These are phyloP conservation scores for Cytospora schulzeri DNA, from an alignment of 2,329 filamentous ascomycete genomes.

Conservation along the genomic window DNA sequence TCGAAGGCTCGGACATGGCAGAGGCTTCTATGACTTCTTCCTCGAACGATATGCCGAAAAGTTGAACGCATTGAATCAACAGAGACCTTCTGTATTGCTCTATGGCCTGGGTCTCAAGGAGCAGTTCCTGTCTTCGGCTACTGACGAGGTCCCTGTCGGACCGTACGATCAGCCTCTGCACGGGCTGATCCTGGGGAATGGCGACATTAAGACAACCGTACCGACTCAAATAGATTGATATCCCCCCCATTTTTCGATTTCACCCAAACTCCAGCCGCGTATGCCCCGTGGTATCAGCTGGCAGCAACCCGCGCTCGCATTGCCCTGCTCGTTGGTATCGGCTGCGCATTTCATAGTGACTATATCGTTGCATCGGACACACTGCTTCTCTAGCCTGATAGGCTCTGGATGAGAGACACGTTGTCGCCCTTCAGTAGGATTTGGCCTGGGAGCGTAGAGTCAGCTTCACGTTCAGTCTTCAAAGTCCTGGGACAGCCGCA, in stretches of 20 bases:
- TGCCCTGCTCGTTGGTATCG: slow-evolving; percentile 7
- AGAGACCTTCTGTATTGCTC: slow-evolving; percentile 49
- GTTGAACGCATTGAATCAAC: slow-evolving; percentile 35
- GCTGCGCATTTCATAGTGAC: slow-evolving; percentile 1
- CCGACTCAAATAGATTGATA: slow-evolving; percentile 45
- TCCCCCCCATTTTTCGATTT: slow-evolving; percentile 46
- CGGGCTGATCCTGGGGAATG: slow-evolving; percentile 73
- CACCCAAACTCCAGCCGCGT: slow-evolving; percentile 6
- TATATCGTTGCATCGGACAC: slow-evolving; percentile 6
- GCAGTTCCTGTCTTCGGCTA: slow-evolving; percentile 69
- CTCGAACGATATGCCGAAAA: slow-evolving; percentile 69
- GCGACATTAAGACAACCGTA: slow-evolving; percentile 51
- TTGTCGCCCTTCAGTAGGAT: slow-evolving; percentile 89
- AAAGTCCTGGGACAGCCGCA: background rate
- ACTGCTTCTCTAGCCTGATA: slow-evolving; percentile 35
- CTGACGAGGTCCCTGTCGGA: slow-evolving; percentile 71
- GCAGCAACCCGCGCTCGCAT: background rate
- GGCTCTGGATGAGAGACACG: slow-evolving; percentile 74
- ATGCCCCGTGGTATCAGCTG: slow-evolving; percentile 16
- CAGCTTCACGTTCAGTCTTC: slow-evolving; percentile 30
- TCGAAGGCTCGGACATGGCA: slow-evolving; percentile 85
- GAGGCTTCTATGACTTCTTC: slow-evolving; percentile 96
- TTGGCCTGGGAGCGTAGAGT: slow-evolving; percentile 61
- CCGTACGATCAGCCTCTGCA: slow-evolving; percentile 79
- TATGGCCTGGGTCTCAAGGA: slow-evolving; percentile 84